A percentile compares a stretch with the other conserved stretches of the same genome.
Conservation (phyloP, 768 basidiomycete species). For the Daedalea quercina region DNA sequence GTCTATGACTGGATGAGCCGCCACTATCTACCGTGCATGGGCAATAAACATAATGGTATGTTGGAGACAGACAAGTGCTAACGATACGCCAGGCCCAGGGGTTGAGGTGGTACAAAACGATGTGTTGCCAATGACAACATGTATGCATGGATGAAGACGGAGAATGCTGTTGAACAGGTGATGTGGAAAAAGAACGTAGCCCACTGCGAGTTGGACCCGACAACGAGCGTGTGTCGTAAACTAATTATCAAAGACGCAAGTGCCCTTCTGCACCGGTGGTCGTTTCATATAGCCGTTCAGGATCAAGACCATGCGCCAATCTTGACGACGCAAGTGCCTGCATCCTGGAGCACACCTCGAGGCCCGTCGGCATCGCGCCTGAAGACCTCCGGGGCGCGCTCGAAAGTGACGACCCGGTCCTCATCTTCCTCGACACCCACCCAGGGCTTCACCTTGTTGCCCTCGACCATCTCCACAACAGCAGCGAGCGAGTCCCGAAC, state of each 20-base stretch:
- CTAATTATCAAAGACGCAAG: background rate
- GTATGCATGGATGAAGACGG: background rate
- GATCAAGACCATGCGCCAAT: constrained; percentile 15
- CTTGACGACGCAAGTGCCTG: constrained; percentile 27
- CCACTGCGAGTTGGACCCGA: background rate
- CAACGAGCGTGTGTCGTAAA: background rate
- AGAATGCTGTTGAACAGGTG: background rate
- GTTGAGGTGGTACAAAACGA: background rate
- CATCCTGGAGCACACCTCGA: constrained; percentile 22
- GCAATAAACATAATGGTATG: background rate
- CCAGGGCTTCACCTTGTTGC: constrained; percentile 37
- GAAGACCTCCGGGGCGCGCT: constrained; percentile 48
- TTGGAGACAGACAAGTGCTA: background rate
- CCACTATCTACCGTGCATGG: background rate
- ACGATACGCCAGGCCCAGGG: background rate
- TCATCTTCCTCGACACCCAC: constrained; percentile 29
- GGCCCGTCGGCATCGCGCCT: constrained; percentile 18
- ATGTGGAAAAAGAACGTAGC: background rate
- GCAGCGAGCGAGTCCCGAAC: constrained; percentile 46
- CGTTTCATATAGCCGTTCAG: background rate
- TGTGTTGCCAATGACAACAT: background rate
- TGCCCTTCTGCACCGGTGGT: background rate
- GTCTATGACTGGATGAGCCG: background rate
- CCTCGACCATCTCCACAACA: constrained; percentile 31
- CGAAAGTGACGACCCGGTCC: constrained; percentile 42